Conservation (phyloP, 2,329 filamentous ascomycete genomes). For the Reticulascus tulasneorum region DNA sequence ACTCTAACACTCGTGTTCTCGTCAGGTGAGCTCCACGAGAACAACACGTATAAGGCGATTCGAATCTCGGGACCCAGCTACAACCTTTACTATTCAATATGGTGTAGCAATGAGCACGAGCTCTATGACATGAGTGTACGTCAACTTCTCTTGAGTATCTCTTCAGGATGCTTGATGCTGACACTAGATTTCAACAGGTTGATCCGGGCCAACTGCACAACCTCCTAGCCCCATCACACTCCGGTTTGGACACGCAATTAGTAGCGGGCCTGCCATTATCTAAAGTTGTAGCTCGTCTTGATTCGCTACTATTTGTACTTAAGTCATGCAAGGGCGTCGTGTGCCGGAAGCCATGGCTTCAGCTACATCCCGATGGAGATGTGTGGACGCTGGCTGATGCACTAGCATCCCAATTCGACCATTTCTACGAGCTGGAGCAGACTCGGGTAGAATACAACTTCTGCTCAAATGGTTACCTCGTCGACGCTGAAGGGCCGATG, state of each 20-base stretch:
- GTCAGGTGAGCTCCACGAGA: too few relatives aligned
- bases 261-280: slow-evolving; percentile 22
- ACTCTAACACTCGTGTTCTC: too few relatives aligned
- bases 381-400: slow-evolving; percentile 49
- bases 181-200: slow-evolving; percentile 28
- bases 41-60: slow-evolving; percentile 53
- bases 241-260: slow-evolving; percentile 9
- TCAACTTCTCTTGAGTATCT: not conserved
- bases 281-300: slow-evolving; percentile 46
- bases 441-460: slow-evolving; percentile 44
- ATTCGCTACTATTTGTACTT: slow-evolving; percentile 54
- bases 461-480: slow-evolving; percentile 53
- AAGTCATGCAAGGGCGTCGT: slow-evolving; percentile 54
- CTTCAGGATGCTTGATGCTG: too few relatives aligned
- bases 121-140: slow-evolving; percentile 48
- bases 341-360: slow-evolving; percentile 52
- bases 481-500: slow-evolving; percentile 52
- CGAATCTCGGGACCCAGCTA: slow-evolving; percentile 43
- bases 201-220: slow-evolving; percentile 44
- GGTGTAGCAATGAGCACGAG: slow-evolving; percentile 47
- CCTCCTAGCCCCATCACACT: slow-evolving; percentile 19
- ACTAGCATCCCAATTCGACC: slow-evolving; percentile 41
- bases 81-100: slow-evolving; percentile 52
- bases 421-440: slow-evolving; percentile 48
- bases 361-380: slow-evolving; percentile 48